A percentile compares a stretch with the other conserved stretches of the same genome.
phyloP scores from a whole-genome alignment of 306 rosid species.

The Rubus idaeus region DNA sequence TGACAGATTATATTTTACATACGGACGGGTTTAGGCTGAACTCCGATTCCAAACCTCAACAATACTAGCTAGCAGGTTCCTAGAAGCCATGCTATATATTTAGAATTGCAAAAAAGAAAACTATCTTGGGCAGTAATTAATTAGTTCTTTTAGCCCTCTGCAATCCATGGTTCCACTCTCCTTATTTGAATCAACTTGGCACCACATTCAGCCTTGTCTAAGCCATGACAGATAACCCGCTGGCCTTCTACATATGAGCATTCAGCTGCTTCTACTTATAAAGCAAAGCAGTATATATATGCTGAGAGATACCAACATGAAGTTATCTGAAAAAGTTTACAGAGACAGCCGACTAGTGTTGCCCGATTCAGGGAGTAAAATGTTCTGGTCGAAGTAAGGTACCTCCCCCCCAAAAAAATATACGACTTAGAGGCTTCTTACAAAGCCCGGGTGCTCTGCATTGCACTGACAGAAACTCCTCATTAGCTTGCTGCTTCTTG shows the following conservation, averaged over 20 bases:
- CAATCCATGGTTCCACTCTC: too few species aligned
- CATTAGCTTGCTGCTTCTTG: not conserved
- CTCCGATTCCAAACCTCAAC: not conserved
- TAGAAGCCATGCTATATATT: too few species aligned
- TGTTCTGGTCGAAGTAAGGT: not conserved
- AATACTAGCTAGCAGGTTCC: not conserved
- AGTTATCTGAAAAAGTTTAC: not conserved
- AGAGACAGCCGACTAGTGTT: not conserved
- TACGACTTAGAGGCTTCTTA: not conserved
- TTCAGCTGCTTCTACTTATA: not conserved
- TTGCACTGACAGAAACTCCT: not conserved
- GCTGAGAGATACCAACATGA: not conserved
- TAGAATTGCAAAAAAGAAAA: too few species aligned
- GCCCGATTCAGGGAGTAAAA: not conserved
- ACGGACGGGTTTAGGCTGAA: not conserved
- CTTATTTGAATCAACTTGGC: not conserved
- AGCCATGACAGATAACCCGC: not conserved
- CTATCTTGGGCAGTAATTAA: too few species aligned
- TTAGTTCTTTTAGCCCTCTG: not conserved
- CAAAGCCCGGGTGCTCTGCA: not conserved
- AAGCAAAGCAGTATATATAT: not conserved
- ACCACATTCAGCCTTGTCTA: not conserved
- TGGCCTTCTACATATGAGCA: not conserved
- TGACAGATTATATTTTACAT: too few species aligned
- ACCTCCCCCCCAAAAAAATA: too few species aligned